Base-by-base conservation (phyloP, 2,329 filamentous ascomycete genomes). In the Pseudogymnoascus verrucosus region DNA sequence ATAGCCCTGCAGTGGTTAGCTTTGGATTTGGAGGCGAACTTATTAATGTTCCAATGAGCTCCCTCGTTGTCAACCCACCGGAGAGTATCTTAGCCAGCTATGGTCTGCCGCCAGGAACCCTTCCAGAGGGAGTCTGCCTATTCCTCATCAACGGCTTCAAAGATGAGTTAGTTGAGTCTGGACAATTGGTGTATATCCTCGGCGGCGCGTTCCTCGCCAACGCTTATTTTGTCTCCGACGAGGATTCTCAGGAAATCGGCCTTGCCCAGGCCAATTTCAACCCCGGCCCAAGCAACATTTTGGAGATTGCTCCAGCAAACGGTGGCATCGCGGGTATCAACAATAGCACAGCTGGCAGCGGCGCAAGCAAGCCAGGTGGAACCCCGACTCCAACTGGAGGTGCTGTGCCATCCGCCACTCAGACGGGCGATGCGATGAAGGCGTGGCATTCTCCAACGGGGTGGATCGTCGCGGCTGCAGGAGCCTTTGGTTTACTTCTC, bases 181-280 rank as follows among this genome's bases (percentile, higher is more conserved):
- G 42, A 23, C 12, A 26, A 26, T 8, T 47, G 12, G 42, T 47
- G 21, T 47, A 47, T 4, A 47, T 39, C 60, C 77, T 85, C 6
- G 83, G 83, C 47, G 83, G 84, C 67, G 83, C 80, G 0, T 85
- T 86, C 70, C 72, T 85, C 28, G 79, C 83, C 62, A 84, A 82
- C 0, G 83, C 82, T 1, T 84, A 84, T 69, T 79, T 82, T 61
- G 81, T 83, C 61, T 84, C 83, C 69, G 80, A 84, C 68, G 70
- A 83, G 59, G 74, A 74, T 64, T 78, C 82, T 72, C 69, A 79
- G 68, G 73, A 81, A 73, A 74, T 84, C 63, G 81, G 75, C 64
- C 69, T 84, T 5, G 81, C 81, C 10, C 81, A 81, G 74, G 77
- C 83, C 60, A 83, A 82, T 66, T 70, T 81, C 63, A 79, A 82